Evolutionary conservation across 495 filamentous ascomycete genomes (phyloP).

Genomic region (Lasiosphaeriaceae sp.): DNA sequence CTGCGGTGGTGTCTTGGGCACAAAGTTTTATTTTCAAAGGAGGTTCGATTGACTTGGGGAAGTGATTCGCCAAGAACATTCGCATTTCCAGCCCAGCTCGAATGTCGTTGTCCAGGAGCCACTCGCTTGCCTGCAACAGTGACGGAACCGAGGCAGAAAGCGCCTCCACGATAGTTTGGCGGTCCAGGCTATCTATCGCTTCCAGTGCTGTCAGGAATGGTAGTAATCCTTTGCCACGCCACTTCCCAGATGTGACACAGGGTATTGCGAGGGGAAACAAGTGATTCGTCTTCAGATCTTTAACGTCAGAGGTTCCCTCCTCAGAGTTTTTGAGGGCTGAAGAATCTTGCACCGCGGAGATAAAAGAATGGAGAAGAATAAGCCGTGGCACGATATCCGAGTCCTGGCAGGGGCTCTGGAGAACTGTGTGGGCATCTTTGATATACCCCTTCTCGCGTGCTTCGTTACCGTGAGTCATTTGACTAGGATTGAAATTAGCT

Average conservation of each 20-base stretch:
- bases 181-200: slow-evolving; percentile 15
- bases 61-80: slow-evolving; percentile 33
- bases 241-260: slow-evolving; percentile 9
- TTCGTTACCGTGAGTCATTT: slow-evolving; percentile 32
- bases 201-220: slow-evolving; percentile 18
- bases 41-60: slow-evolving; percentile 11
- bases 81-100: slow-evolving; percentile 36
- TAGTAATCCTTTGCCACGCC: slow-evolving; percentile 11
- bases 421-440: slow-evolving; percentile 17
- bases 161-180: slow-evolving; percentile 5
- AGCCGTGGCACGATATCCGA: slow-evolving; percentile 16
- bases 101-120: slow-evolving; percentile 22
- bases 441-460: slow-evolving; percentile 33
- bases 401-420: slow-evolving; percentile 23
- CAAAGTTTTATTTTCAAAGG: slow-evolving; percentile 19
- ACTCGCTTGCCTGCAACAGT: slow-evolving; percentile 27
- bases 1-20: not conserved
- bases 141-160: slow-evolving; percentile 4
- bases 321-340: slow-evolving; percentile 10
- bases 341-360: slow-evolving; percentile 10
- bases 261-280: slow-evolving; percentile 12
- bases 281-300: slow-evolving; percentile 3
- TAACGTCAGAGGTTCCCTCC: slow-evolving; percentile 14
- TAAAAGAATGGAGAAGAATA: slow-evolving; percentile 18
- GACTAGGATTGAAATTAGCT: slow-evolving; percentile 21